Conservation (phyloP, 2,329 filamentous ascomycete species). For the Colletotrichum destructivum region DNA sequence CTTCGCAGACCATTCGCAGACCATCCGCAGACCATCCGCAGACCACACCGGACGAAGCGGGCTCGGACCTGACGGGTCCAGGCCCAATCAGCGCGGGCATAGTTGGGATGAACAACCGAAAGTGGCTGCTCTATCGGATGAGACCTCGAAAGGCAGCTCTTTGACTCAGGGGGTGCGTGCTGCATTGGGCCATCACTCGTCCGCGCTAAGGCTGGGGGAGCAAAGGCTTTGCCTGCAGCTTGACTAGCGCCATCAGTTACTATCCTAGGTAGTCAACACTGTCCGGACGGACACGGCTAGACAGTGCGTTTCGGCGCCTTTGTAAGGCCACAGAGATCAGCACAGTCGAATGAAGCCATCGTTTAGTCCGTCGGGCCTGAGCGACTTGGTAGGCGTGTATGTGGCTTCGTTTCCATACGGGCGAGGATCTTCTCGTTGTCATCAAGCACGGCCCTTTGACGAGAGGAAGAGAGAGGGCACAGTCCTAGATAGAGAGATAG, state of each 20-base stretch:
- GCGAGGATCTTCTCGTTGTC: neutral
- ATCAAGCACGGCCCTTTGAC: neutral
- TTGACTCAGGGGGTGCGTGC: slow-evolving; percentile 38
- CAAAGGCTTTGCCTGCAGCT: slow-evolving; percentile 14
- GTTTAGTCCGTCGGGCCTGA: slow-evolving; percentile 22
- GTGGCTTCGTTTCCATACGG: neutral
- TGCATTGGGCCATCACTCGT: slow-evolving; percentile 24
- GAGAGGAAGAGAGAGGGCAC: too few relatives aligned
- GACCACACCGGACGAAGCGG: slow-evolving; percentile 33
- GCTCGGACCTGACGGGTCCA: slow-evolving; percentile 32
- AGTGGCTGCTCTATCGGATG: slow-evolving; percentile 35
- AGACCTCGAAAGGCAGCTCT: slow-evolving; percentile 13
- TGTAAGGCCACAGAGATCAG: slow-evolving; percentile 20
- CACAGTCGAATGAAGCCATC: slow-evolving; percentile 6
- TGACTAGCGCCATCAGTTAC: slow-evolving; percentile 25
- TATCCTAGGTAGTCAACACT: slow-evolving; percentile 10
- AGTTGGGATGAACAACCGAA: slow-evolving; percentile 34
- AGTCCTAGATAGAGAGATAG: too few relatives aligned
- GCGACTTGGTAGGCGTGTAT: neutral
- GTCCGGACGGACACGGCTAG: slow-evolving; percentile 17
- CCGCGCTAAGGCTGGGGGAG: slow-evolving; percentile 22
- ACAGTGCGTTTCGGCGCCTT: slow-evolving; percentile 26
- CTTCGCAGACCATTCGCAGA: slow-evolving; percentile 8
- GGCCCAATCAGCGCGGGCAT: slow-evolving; percentile 14
- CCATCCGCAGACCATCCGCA: neutral